Percentiles rank a stretch among this genome's conserved stretches.
Conservation (phyloP, 345 rosid species). For the Linum trigynum region DNA sequence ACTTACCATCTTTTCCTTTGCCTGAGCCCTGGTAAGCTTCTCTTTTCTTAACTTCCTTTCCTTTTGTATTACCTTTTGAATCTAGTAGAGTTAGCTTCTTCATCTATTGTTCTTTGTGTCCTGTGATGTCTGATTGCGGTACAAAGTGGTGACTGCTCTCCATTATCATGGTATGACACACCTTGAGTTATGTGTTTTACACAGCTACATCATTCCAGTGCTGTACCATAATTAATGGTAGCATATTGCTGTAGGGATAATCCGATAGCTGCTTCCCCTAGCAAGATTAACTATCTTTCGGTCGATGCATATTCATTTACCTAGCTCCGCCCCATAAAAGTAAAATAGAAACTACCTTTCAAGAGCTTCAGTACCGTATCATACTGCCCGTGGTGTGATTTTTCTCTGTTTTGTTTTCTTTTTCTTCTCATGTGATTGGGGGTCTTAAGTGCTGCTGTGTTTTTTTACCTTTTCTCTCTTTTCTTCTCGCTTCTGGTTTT, state of each 20-base stretch:
- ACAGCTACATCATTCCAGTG: too few relatives aligned
- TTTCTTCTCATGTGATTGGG: too few relatives aligned
- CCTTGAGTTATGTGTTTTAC: too few relatives aligned
- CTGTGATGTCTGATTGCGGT: not conserved
- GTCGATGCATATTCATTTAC: too few relatives aligned
- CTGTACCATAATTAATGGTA: too few relatives aligned
- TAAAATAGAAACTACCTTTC: not conserved
- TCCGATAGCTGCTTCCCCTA: not conserved
- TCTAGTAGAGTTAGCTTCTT: not conserved
- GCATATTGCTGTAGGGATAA: not conserved
- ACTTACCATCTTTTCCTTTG: constrained; percentile 54
- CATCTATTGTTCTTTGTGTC: not conserved
- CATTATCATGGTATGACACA: too few relatives aligned
- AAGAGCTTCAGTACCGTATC: not conserved
- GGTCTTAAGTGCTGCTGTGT: too few relatives aligned
- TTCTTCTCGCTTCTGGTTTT: too few relatives aligned
- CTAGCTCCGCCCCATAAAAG: not conserved
- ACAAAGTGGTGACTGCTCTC: not conserved
- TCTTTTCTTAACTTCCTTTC: not conserved
- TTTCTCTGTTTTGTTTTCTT: not conserved
- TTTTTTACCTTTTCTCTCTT: too few relatives aligned
- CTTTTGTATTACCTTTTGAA: not conserved
- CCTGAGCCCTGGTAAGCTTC: constrained; percentile 50
- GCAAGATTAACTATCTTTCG: not conserved
- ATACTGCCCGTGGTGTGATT: too few relatives aligned